Evolutionary conservation across 2,329 filamentous ascomycete genomes (phyloP).

Genomic region (Paraphoma chrysanthemicola): DNA sequence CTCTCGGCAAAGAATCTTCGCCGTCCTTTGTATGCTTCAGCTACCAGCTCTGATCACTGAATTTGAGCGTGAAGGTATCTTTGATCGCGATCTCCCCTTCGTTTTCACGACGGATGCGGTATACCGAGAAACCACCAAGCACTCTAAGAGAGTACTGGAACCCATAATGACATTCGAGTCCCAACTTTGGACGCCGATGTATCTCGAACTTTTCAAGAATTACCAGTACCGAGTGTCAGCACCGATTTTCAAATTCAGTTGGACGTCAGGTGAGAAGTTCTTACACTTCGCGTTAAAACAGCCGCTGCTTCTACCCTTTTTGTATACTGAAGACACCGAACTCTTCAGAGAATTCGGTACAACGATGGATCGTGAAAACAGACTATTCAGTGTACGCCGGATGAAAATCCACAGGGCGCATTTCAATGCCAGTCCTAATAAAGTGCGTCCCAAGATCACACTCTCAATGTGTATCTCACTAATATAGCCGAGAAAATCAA

Average conservation of each 20-base stretch:
- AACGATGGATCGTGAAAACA: not conserved
- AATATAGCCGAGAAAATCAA: not conserved
- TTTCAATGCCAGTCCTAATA: not conserved
- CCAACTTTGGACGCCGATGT: not conserved
- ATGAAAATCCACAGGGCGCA: slow-evolving; percentile 5
- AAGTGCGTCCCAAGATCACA: no score
- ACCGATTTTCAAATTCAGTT: slow-evolving; percentile 3
- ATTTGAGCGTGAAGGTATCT: not conserved
- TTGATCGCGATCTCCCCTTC: slow-evolving; percentile 8
- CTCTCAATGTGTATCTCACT: no score
- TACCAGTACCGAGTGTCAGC: not conserved
- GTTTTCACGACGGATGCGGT: not conserved
- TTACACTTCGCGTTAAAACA: not conserved
- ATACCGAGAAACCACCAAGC: not conserved
- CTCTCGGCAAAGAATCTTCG: slow-evolving; percentile 6
- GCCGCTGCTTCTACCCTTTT: not conserved
- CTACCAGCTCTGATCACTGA: not conserved
- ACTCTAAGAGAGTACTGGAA: not conserved
- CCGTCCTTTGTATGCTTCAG: slow-evolving; percentile 5
- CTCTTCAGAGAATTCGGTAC: not conserved
- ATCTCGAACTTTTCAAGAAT: not conserved
- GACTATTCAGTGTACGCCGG: slow-evolving; percentile 1
- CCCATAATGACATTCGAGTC: not conserved
- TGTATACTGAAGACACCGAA: not conserved
- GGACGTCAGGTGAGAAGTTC: not conserved